These are phyloP conservation scores for Coniochaeta pulveracea DNA, from an alignment of 2,329 filamentous ascomycete species.

Conservation along the genomic window DNA sequence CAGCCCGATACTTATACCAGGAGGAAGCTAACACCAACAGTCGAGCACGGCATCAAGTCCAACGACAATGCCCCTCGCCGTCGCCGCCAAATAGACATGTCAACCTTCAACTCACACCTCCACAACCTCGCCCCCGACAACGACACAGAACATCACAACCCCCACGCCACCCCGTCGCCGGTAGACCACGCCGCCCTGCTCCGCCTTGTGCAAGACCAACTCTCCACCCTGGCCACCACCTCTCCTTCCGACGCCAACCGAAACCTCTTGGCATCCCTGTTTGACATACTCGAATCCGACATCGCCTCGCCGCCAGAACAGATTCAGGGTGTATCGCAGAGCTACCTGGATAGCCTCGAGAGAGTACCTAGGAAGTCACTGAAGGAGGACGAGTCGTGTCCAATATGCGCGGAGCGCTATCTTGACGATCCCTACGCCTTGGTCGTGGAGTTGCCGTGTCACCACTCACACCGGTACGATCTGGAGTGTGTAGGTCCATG, in stretches of 20 bases:
- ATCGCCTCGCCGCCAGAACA: constrained; percentile 39
- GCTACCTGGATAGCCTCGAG: constrained; percentile 48
- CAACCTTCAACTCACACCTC: constrained; percentile 48
- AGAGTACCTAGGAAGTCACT: constrained; percentile 42
- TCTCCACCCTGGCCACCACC: constrained; percentile 35
- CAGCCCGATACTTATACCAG: constrained; percentile 6
- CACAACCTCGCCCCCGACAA: constrained; percentile 32
- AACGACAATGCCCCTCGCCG: constrained; percentile 24
- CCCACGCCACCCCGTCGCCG: constrained; percentile 47
- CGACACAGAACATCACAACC: constrained; percentile 32
- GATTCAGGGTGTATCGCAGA: constrained; percentile 44
- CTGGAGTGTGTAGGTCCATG: constrained; percentile 58
- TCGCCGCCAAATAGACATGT: constrained; percentile 51
- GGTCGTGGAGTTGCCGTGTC: constrained; percentile 53
- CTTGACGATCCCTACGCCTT: constrained; percentile 51
- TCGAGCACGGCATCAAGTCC: constrained; percentile 52
- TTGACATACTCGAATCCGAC: constrained; percentile 33
- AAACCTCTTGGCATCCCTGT: constrained; percentile 37
- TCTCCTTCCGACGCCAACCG: constrained; percentile 37
- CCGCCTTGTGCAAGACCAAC: constrained; percentile 47
- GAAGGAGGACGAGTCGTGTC: constrained; percentile 39
- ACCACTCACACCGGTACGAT: constrained; percentile 47
- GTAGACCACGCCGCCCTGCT: constrained; percentile 45
- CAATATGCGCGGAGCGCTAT: constrained; percentile 52
- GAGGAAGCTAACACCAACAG: constrained; percentile 21